A percentile compares a stretch with the other conserved stretches of the same genome.
Conservation (phyloP, 495 filamentous ascomycete species). For the Aspergillus baeticus region DNA sequence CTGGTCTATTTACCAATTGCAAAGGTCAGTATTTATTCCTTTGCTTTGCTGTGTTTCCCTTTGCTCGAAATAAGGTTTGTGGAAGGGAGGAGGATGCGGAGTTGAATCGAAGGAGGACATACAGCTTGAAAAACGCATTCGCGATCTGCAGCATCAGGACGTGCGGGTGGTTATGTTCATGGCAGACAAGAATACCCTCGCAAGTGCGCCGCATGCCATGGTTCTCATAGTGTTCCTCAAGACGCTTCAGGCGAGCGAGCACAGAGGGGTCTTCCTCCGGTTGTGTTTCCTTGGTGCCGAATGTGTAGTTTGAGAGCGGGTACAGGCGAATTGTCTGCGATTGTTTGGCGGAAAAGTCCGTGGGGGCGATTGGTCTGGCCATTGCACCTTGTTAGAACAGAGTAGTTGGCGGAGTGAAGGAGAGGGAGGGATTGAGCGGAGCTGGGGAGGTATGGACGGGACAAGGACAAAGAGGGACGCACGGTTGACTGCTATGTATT, state of each 20-base stretch:
- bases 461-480: conserved; percentile 23
- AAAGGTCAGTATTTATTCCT: neutral
- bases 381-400: neutral
- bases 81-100: neutral
- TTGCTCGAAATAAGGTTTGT: neutral
- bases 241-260: conserved; percentile 81
- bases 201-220: conserved; percentile 97
- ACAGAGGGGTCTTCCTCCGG: conserved; percentile 97
- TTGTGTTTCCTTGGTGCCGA: conserved; percentile 96
- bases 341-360: conserved; percentile 83
- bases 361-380: conserved; percentile 70
- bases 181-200: conserved; percentile 94
- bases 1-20: conserved; percentile 63
- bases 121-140: conserved; percentile 98
- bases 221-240: conserved; percentile 89
- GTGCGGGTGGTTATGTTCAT: conserved; percentile 98
- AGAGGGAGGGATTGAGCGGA: conserved; percentile 8
- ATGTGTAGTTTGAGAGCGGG: conserved; percentile 96
- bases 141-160: conserved; percentile 98
- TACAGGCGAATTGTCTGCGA: conserved; percentile 89
- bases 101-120: conserved; percentile 19
- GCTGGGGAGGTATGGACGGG: neutral
- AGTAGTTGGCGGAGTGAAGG: neutral
- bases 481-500: conserved; percentile 70
- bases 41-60: neutral